Percentiles rank a stretch among this genome's conserved stretches.
Evolutionary conservation across 2,329 filamentous ascomycete genomes (phyloP).

Genomic region (Neonectria punicea): DNA sequence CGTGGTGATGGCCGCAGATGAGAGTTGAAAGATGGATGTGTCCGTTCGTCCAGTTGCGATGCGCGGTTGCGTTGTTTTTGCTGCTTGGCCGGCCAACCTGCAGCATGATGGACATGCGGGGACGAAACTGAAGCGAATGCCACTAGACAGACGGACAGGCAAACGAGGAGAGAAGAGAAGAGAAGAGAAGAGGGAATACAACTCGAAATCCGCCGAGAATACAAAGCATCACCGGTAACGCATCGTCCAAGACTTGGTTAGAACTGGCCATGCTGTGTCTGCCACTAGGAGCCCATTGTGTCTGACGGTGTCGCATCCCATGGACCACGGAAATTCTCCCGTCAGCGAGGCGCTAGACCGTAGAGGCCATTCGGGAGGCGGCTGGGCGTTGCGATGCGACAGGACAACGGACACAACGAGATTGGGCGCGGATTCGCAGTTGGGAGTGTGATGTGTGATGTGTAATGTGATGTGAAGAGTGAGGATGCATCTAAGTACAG

Average conservation of each 20-base stretch:
- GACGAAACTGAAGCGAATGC: conserved; percentile 8
- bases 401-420: neutral
- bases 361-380: conserved; percentile 1
- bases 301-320: neutral
- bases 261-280: neutral
- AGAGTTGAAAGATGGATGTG: conserved; percentile 3
- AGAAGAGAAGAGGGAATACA: conserved; percentile 2
- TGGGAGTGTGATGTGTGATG: neutral
- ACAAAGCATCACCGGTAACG: neutral
- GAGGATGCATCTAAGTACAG: neutral
- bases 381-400: neutral
- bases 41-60: too few relatives aligned
- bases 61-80: neutral
- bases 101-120: conserved; percentile 3
- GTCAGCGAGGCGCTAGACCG: conserved; percentile 11
- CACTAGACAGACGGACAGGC: neutral
- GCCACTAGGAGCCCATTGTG: neutral
- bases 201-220: neutral
- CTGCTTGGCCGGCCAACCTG: neutral
- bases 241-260: neutral
- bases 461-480: neutral
- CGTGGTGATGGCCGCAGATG: conserved; percentile 6
- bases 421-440: neutral
- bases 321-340: neutral
- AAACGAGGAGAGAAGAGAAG: neutral